phyloP scores from a whole-genome alignment of 2,329 filamentous ascomycete genomes.

The Hortaea werneckii region DNA sequence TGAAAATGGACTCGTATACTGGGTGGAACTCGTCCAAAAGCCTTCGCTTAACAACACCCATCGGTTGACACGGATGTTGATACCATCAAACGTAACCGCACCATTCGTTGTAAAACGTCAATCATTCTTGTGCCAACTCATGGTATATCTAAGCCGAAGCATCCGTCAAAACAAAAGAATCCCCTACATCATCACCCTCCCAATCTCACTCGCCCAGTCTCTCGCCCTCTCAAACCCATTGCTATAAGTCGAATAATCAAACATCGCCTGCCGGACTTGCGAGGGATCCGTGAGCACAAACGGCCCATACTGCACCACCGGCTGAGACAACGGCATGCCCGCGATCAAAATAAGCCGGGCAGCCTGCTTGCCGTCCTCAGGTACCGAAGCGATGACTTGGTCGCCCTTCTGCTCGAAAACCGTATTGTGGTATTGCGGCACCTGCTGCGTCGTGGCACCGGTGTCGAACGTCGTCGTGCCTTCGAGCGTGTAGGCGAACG shows the following conservation, averaged over 20 bases:
- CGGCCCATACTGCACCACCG: slow-evolving; percentile 73
- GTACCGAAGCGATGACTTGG: slow-evolving; percentile 59
- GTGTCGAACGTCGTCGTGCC: slow-evolving; percentile 57
- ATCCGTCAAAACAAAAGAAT: too few species aligned
- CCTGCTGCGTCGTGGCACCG: slow-evolving; percentile 39
- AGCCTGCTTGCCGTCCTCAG: slow-evolving; percentile 48
- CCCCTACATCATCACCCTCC: slow-evolving; percentile 53
- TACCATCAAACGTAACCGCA: too few species aligned
- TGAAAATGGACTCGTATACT: too few species aligned
- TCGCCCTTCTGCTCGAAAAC: slow-evolving; percentile 78
- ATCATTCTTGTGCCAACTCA: too few species aligned
- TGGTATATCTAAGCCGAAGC: too few species aligned
- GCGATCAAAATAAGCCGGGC: slow-evolving; percentile 61
- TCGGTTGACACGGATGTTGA: too few species aligned
- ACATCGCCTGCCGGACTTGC: slow-evolving; percentile 65
- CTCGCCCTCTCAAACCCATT: slow-evolving; percentile 75
- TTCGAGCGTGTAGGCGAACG: slow-evolving; percentile 77
- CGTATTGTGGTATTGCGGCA: slow-evolving; percentile 73
- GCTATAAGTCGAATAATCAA: slow-evolving; percentile 60
- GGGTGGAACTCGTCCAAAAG: too few species aligned
- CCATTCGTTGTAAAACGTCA: too few species aligned
- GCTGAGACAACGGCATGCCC: slow-evolving; percentile 69
- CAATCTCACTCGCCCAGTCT: slow-evolving; percentile 79
- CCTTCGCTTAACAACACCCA: too few species aligned
- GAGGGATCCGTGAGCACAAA: slow-evolving; percentile 68